Conservation (phyloP, 306 rosid genomes). For the Pachyrhizus erosus region DNA sequence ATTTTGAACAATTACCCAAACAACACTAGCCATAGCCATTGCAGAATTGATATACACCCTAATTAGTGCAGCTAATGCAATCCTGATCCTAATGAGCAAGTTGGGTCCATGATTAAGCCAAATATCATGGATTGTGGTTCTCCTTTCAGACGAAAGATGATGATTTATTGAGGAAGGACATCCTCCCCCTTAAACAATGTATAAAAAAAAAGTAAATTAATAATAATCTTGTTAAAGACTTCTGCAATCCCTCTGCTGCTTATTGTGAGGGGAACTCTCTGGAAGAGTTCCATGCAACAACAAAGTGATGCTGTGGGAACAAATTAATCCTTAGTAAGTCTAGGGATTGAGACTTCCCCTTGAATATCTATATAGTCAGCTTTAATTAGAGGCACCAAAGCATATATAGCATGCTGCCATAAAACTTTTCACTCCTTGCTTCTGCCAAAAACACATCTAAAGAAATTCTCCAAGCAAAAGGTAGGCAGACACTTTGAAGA, state of each 20-base stretch:
- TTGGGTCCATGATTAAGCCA: constrained; percentile 30
- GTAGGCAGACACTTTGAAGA: neutral
- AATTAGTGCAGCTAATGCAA: constrained; percentile 3
- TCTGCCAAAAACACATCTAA: neutral
- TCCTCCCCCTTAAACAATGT: constrained; percentile 12
- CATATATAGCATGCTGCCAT: no score
- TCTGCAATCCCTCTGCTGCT: neutral
- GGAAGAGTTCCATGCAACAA: constrained; percentile 6
- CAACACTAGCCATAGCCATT: constrained; percentile 23
- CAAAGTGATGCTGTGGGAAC: neutral
- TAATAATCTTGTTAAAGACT: neutral
- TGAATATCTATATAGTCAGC: neutral
- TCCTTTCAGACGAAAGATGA: neutral
- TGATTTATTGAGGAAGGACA: neutral
- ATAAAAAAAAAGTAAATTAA: neutral
- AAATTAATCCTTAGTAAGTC: neutral
- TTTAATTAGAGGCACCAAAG: constrained; percentile 9
- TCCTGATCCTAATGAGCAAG: constrained; percentile 3
- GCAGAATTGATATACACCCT: neutral
- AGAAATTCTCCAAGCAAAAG: constrained; percentile 13
- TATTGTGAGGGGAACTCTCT: constrained; percentile 1
- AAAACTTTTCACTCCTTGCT: neutral
- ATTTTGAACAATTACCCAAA: constrained; percentile 9
- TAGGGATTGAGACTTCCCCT: neutral
- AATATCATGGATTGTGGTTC: neutral